phyloP scores from a whole-genome alignment of 768 basidiomycete genomes.

The Auriculariales sp. region DNA sequence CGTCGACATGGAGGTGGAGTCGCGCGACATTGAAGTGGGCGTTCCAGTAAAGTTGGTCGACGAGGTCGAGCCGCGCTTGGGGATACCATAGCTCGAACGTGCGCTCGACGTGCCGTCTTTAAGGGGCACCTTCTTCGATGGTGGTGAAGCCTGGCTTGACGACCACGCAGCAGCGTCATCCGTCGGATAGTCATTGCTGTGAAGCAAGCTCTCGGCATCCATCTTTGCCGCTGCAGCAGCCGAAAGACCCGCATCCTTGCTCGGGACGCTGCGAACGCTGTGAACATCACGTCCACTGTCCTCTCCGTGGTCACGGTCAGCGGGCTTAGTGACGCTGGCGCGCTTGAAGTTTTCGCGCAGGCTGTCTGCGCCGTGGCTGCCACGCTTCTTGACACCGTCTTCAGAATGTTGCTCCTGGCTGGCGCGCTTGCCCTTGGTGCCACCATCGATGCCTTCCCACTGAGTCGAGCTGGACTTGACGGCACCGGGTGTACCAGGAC shows the following conservation, averaged over 20 bases:
- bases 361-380: conserved; percentile 12
- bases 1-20: conserved; percentile 71
- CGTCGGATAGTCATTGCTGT: conserved; percentile 3
- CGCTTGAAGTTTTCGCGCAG: conserved; percentile 18
- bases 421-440: neutral
- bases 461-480: conserved; percentile 37
- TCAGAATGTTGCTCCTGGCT: neutral
- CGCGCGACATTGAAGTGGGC: conserved; percentile 59
- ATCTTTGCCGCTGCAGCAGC: conserved; percentile 24
- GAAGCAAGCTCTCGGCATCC: conserved; percentile 31
- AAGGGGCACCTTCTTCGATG: conserved; percentile 5
- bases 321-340: conserved; percentile 11
- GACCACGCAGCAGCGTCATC: conserved; percentile 1
- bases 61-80: conserved; percentile 79
- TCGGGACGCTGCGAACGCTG: conserved; percentile 13
- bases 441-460: conserved; percentile 54
- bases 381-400: conserved; percentile 3
- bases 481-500: conserved; percentile 59
- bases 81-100: conserved; percentile 55
- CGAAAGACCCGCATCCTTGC: conserved; percentile 12
- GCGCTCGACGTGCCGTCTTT: conserved; percentile 16
- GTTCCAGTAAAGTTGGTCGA: conserved; percentile 77
- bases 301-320: conserved; percentile 24
- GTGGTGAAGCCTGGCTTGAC: conserved; percentile 2
- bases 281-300: conserved; percentile 31